Conservation (phyloP, 2,329 filamentous ascomycete species). For the Xenoacremonium recifei region DNA sequence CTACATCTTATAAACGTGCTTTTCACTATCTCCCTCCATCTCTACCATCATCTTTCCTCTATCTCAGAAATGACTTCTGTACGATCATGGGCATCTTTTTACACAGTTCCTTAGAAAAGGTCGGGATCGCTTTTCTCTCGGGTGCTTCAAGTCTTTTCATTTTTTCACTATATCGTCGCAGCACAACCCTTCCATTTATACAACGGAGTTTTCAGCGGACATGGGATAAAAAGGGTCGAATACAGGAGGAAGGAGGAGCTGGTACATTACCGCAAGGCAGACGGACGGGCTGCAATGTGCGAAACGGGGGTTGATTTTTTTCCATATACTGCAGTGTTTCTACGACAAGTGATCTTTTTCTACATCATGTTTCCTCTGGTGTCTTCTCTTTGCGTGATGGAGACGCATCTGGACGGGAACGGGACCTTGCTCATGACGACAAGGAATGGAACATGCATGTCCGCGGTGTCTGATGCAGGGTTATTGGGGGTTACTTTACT, state of each 20-base stretch:
- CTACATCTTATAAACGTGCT: conserved; percentile 12
- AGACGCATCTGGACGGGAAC: too few relatives aligned
- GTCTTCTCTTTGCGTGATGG: conserved; percentile 15
- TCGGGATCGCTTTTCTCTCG: conserved; percentile 12
- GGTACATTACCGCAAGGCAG: conserved; percentile 10
- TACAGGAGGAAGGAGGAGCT: conserved; percentile 18
- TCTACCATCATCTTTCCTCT: conserved; percentile 8
- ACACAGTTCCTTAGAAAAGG: conserved; percentile 23
- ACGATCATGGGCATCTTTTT: conserved; percentile 25
- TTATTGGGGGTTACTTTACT: too few relatives aligned
- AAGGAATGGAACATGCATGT: too few relatives aligned
- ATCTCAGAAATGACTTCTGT: conserved; percentile 22
- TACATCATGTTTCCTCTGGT: conserved; percentile 10
- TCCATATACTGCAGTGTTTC: conserved; percentile 16
- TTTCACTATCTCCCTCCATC: conserved; percentile 1
- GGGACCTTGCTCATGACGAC: too few relatives aligned
- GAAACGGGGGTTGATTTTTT: too few relatives aligned
- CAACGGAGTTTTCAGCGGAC: conserved; percentile 23
- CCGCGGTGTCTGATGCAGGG: too few relatives aligned
- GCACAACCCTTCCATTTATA: too few relatives aligned
- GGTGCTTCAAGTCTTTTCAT: conserved; percentile 1
- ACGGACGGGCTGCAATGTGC: conserved; percentile 11
- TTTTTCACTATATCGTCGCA: too few relatives aligned
- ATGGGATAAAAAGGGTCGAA: conserved; percentile 21
- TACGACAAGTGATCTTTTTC: conserved; percentile 10